A percentile compares a stretch with the other conserved stretches of the same genome.
Evolutionary conservation across 2,329 filamentous ascomycete genomes (phyloP).

Genomic region (Penicillium aurantiogriseum): DNA sequence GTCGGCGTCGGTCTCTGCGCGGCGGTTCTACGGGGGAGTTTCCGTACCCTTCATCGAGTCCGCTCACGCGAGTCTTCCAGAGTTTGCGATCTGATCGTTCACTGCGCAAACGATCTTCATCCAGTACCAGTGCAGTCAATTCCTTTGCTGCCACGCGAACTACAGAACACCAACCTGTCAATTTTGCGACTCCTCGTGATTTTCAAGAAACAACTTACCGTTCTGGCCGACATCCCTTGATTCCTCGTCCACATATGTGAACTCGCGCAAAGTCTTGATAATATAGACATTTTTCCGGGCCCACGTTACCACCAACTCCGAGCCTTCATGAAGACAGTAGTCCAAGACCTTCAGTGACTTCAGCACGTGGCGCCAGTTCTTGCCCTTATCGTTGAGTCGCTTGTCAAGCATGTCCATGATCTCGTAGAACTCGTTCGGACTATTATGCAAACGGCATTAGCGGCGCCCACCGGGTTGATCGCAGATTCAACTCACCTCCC

Average conservation of each 20-base stretch:
- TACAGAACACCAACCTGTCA: constrained; percentile 40
- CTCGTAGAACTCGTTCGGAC: constrained; percentile 96
- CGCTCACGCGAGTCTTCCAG: constrained; percentile 95
- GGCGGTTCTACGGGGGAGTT: constrained; percentile 45
- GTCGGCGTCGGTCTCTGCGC: constrained; percentile 48
- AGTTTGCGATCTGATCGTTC: constrained; percentile 89
- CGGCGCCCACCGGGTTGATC: not conserved
- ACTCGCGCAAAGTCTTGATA: constrained; percentile 96
- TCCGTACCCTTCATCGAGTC: constrained; percentile 72
- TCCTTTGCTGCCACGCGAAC: constrained; percentile 96
- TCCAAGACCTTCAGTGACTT: constrained; percentile 97
- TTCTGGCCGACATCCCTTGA: constrained; percentile 94
- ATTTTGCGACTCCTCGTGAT: not conserved
- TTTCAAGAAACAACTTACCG: constrained; percentile 57
- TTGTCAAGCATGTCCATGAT: constrained; percentile 99
- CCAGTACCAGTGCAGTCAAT: constrained; percentile 83
- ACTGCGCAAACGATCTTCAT: constrained; percentile 86
- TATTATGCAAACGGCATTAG: constrained; percentile 39
- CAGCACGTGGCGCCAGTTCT: constrained; percentile 98
- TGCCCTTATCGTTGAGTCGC: constrained; percentile 96
- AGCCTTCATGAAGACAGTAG: constrained; percentile 96
- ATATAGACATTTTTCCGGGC: constrained; percentile 97
- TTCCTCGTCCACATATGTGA: constrained; percentile 94
- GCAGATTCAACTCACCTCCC: constrained; percentile 69
- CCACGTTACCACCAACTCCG: constrained; percentile 95